Conservation (phyloP, 371 early-diverging fungal species). For the Mucor irregularis region DNA sequence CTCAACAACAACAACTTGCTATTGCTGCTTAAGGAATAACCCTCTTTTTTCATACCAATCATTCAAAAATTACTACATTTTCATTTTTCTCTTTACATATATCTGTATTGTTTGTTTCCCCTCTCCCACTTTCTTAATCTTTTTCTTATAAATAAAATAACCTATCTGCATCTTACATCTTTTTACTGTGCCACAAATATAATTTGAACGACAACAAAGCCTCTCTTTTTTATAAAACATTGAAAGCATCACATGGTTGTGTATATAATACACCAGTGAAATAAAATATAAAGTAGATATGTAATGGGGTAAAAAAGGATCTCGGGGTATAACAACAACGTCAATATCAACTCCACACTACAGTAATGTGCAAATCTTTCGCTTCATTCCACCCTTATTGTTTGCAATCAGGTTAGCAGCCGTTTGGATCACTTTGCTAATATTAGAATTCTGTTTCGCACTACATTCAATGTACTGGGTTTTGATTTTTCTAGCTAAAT, state of each 20-base stretch:
- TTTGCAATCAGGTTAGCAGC: constrained; percentile 14
- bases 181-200: neutral
- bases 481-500: constrained; percentile 15
- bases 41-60: neutral
- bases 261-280: neutral
- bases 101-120: neutral
- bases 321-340: too few species aligned
- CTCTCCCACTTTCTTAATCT: neutral
- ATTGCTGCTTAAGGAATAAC: constrained; percentile 15
- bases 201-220: neutral
- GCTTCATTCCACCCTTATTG: constrained; percentile 10
- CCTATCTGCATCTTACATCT: neutral
- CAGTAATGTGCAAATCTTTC: constrained; percentile 15
- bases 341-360: too few species aligned
- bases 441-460: constrained; percentile 17
- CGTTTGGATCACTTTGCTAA: constrained; percentile 15
- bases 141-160: neutral
- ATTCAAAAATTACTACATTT: neutral
- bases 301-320: neutral
- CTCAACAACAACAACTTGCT: constrained; percentile 7
- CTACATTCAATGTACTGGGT: constrained; percentile 30
- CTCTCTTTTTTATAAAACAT: neutral
- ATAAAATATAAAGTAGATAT: neutral
- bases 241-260: neutral
- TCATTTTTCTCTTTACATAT: neutral